Evolutionary conservation across 2,329 filamentous ascomycete species (phyloP).

Genomic region (Exophiala sp.): DNA sequence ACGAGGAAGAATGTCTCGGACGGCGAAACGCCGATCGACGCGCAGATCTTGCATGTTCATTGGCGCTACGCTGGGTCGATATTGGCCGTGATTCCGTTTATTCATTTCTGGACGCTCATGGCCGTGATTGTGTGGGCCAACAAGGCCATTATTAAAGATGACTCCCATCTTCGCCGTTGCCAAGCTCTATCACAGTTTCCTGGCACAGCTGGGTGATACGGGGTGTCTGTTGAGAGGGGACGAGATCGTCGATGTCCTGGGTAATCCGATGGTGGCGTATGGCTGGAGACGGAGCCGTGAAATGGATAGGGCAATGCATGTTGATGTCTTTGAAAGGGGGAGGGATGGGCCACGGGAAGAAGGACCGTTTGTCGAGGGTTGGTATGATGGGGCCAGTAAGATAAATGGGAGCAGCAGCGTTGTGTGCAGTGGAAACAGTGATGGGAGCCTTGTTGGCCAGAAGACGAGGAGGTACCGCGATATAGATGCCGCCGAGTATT

Average conservation of each 20-base stretch:
- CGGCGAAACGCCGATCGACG: conserved; percentile 78
- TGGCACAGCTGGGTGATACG: conserved; percentile 16
- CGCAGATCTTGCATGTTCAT: conserved; percentile 82
- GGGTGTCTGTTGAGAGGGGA: conserved; percentile 26
- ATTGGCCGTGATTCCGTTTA: conserved; percentile 21
- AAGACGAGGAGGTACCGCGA: conserved; percentile 17
- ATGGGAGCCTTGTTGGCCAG: neutral
- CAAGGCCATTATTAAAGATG: conserved; percentile 28
- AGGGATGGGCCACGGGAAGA: neutral
- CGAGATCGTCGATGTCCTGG: conserved; percentile 18
- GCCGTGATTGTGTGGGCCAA: conserved; percentile 25
- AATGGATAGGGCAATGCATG: conserved; percentile 14
- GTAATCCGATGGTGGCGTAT: conserved; percentile 22
- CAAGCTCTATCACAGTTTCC: conserved; percentile 20
- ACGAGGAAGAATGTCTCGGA: conserved; percentile 58
- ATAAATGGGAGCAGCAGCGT: neutral
- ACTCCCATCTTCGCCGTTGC: conserved; percentile 25
- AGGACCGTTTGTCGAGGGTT: conserved; percentile 15
- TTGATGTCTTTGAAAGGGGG: conserved; percentile 19
- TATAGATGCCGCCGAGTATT: conserved; percentile 18
- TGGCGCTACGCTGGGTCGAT: conserved; percentile 22
- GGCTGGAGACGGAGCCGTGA: conserved; percentile 15
- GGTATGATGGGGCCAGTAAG: conserved; percentile 16
- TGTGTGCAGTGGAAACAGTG: neutral
- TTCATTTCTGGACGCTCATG: conserved; percentile 22